These are phyloP conservation scores for Solanum bukasovii DNA, from an alignment of 257 asterid species.

Conservation along the genomic window DNA sequence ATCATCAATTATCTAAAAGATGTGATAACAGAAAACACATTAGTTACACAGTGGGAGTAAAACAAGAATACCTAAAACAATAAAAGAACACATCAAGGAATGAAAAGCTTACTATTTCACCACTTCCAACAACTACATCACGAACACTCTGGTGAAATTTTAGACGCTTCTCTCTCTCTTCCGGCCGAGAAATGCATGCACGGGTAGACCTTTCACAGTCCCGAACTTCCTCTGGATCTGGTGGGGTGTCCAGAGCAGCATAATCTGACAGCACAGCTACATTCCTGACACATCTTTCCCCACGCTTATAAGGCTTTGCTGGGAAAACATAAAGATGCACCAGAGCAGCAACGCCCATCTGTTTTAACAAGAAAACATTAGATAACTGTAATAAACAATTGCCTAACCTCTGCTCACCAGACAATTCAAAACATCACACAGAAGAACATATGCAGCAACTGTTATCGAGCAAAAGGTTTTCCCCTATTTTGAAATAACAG, in stretches of 20 bases:
- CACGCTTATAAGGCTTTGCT: constrained; percentile 84
- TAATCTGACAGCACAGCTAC: constrained; percentile 89
- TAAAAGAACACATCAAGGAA: neutral
- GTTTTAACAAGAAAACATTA: constrained; percentile 18
- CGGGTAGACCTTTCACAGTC: constrained; percentile 71
- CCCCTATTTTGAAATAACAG: neutral
- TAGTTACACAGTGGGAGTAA: neutral
- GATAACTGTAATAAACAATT: constrained; percentile 3
- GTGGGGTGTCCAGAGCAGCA: constrained; percentile 83
- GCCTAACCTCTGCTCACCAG: neutral
- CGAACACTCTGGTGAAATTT: constrained; percentile 87
- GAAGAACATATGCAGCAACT: neutral
- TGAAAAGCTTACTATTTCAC: constrained; percentile 69
- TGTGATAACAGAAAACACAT: neutral
- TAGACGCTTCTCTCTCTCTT: constrained; percentile 53
- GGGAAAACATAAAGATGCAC: constrained; percentile 94
- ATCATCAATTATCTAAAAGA: constrained; percentile 75
- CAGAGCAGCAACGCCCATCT: constrained; percentile 99
- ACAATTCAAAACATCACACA: neutral
- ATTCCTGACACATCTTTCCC: constrained; percentile 92
- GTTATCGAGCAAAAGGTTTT: neutral
- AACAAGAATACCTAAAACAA: neutral
- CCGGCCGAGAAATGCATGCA: constrained; percentile 43
- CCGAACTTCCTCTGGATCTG: constrained; percentile 90
- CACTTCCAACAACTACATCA: constrained; percentile 90